A percentile compares a stretch with the other conserved stretches of the same genome.
These are phyloP conservation scores for Aspergillus hancockii DNA, from an alignment of 495 filamentous ascomycete genomes.

Conservation along the genomic window DNA sequence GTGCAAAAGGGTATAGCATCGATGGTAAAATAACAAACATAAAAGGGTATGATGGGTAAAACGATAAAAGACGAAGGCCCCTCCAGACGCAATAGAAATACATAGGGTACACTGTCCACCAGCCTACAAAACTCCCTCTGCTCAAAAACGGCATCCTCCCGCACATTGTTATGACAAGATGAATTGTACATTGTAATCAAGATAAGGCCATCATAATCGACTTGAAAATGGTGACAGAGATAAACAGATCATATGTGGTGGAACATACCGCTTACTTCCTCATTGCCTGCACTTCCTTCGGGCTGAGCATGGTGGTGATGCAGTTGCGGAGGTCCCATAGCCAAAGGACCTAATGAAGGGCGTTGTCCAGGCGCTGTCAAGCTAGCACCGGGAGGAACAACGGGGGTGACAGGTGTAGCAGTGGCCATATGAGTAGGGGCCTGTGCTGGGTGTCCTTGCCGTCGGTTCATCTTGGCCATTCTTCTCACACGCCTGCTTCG, in stretches of 20 bases:
- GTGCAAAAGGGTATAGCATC: constrained; percentile 23
- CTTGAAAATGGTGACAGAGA: constrained; percentile 20
- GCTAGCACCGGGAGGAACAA: constrained; percentile 45
- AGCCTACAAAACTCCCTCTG: neutral
- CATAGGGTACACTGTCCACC: constrained; percentile 21
- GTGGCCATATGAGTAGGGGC: constrained; percentile 54
- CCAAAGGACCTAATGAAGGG: constrained; percentile 56
- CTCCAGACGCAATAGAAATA: constrained; percentile 26
- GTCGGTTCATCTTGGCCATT: constrained; percentile 91
- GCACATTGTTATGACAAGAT: neutral
- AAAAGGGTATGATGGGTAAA: constrained; percentile 32
- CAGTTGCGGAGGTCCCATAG: constrained; percentile 65
- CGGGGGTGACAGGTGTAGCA: constrained; percentile 52
- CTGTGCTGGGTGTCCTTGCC: constrained; percentile 53
- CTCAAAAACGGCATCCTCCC: constrained; percentile 1
- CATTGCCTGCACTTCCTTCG: constrained; percentile 70
- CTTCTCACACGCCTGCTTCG: constrained; percentile 88
- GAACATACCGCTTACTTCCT: constrained; percentile 96
- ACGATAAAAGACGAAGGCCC: constrained; percentile 13
- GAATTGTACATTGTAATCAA: constrained; percentile 2
- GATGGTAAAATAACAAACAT: constrained; percentile 23
- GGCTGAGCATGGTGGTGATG: constrained; percentile 82
- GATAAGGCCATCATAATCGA: constrained; percentile 15
- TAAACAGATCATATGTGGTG: constrained; percentile 62
- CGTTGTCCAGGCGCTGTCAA: constrained; percentile 49